Percentiles rank a stretch among this genome's conserved stretches.
Evolutionary conservation across 2,329 filamentous ascomycete genomes (phyloP).

Genomic region (Gliomastix tumulicola): DNA sequence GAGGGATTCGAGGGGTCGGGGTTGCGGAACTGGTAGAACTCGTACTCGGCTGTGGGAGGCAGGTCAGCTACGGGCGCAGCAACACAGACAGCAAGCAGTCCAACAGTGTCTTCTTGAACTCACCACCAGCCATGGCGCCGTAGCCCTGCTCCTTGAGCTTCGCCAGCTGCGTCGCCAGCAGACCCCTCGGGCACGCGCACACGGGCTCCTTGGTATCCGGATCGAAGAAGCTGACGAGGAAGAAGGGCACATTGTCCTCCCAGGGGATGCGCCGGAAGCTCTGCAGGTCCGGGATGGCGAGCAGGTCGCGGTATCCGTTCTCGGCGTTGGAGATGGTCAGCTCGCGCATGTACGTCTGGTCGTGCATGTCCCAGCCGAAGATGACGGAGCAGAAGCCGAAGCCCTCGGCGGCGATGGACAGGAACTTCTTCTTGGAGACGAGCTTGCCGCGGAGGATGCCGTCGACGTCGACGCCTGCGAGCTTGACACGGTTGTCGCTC

Average conservation of each 20-base stretch:
- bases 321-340: constrained; percentile 82
- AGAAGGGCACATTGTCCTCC: constrained; percentile 82
- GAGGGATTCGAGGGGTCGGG: constrained; percentile 53
- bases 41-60: constrained; percentile 67
- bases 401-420: constrained; percentile 70
- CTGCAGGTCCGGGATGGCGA: constrained; percentile 72
- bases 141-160: constrained; percentile 65
- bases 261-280: constrained; percentile 82
- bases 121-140: constrained; percentile 84
- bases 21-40: constrained; percentile 85
- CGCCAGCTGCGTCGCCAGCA: constrained; percentile 61
- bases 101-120: constrained; percentile 17
- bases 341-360: constrained; percentile 80
- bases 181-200: constrained; percentile 70
- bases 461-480: constrained; percentile 83
- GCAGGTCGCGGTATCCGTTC: constrained; percentile 81
- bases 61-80: not conserved
- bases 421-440: constrained; percentile 87
- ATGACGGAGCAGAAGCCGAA: constrained; percentile 94
- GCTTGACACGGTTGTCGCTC: constrained; percentile 73
- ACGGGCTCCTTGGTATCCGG: constrained; percentile 68
- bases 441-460: constrained; percentile 84
- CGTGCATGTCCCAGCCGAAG: constrained; percentile 97
- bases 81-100: not conserved
- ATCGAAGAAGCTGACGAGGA: constrained; percentile 76